Percentiles rank a stretch among this genome's conserved stretches.
These are phyloP conservation scores for Entomortierella parvispora DNA, from an alignment of 192 early-diverging fungal genomes.

Conservation along the genomic window DNA sequence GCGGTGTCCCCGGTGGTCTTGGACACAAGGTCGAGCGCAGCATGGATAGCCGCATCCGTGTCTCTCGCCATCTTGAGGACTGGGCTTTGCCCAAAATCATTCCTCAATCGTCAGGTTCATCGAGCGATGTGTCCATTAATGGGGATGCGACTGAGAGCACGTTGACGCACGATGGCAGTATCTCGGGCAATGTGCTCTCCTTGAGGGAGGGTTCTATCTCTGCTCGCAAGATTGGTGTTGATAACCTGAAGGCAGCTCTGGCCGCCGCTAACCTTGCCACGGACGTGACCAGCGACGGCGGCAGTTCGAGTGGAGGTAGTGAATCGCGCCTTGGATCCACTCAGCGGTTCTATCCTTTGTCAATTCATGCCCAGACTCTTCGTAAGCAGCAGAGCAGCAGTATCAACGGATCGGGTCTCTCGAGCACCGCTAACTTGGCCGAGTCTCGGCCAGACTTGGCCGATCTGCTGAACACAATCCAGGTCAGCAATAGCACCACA, in stretches of 20 bases:
- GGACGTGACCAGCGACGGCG: constrained; percentile 25
- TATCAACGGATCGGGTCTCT: constrained; percentile 12
- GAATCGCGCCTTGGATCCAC: constrained; percentile 6
- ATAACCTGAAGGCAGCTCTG: constrained; percentile 48
- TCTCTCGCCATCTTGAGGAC: constrained; percentile 45
- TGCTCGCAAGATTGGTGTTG: constrained; percentile 36
- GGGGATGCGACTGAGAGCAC: constrained; percentile 9
- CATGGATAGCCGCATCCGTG: constrained; percentile 45
- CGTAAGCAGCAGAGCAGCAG: constrained; percentile 28
- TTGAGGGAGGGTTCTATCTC: constrained; percentile 10
- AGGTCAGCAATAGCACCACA: constrained; percentile 12
- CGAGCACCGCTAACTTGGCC: constrained; percentile 18
- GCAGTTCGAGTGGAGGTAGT: constrained; percentile 24
- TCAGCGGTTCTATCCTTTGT: constrained; percentile 23
- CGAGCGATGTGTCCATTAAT: constrained; percentile 17
- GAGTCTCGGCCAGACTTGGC: constrained; percentile 41
- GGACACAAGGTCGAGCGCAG: constrained; percentile 36
- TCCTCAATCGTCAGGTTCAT: constrained; percentile 11
- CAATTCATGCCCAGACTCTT: constrained; percentile 39
- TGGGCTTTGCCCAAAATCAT: constrained; percentile 49
- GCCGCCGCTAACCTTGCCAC: constrained; percentile 27
- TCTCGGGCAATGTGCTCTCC: constrained; percentile 9
- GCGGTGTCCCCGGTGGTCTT: background rate
- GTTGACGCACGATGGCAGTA: constrained; percentile 10
- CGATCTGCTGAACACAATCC: constrained; percentile 37